Percentiles rank a stretch among this genome's conserved stretches.
Evolutionary conservation across 805 yeast genomes (phyloP).

Genomic region (Pichia insulana): DNA sequence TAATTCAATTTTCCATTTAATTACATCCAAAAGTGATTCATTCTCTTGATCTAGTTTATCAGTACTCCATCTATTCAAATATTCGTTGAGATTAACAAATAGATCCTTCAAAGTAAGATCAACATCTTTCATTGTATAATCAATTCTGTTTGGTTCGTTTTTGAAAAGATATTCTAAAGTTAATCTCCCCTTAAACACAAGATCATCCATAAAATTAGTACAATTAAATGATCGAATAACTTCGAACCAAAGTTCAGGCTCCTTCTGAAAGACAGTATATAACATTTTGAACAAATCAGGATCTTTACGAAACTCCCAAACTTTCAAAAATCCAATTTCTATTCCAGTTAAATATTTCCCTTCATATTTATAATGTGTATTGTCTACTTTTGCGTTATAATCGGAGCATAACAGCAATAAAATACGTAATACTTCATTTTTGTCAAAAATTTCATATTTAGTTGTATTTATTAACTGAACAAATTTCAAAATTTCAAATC

Average conservation of each 20-base stretch:
- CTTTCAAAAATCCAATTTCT: conserved; percentile 1
- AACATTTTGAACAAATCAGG: conserved; percentile 1
- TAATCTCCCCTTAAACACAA: conserved; percentile 12
- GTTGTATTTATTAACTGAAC: conserved; percentile 1
- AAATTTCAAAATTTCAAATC: conserved; percentile 5
- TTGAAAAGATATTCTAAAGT: conserved; percentile 11
- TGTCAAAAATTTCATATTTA: not conserved
- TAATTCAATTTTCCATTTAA: conserved; percentile 13
- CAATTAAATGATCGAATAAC: conserved; percentile 8
- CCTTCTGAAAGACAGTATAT: not conserved
- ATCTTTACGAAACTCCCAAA: not conserved
- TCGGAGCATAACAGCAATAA: conserved; percentile 6
- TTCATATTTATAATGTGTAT: not conserved
- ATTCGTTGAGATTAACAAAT: not conserved
- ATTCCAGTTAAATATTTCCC: not conserved
- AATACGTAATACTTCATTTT: not conserved
- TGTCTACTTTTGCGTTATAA: conserved; percentile 6
- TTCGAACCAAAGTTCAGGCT: conserved; percentile 8
- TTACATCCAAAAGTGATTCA: not conserved
- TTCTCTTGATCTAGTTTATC: not conserved
- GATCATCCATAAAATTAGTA: not conserved
- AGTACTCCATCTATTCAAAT: not conserved
- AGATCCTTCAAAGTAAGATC: not conserved
- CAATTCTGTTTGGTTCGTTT: conserved; percentile 11
- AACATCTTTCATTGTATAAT: conserved; percentile 5